A percentile compares a stretch with the other conserved stretches of the same genome.
phyloP scores from a whole-genome alignment of 495 filamentous ascomycete species.

The Penicillium macrosclerotiorum region DNA sequence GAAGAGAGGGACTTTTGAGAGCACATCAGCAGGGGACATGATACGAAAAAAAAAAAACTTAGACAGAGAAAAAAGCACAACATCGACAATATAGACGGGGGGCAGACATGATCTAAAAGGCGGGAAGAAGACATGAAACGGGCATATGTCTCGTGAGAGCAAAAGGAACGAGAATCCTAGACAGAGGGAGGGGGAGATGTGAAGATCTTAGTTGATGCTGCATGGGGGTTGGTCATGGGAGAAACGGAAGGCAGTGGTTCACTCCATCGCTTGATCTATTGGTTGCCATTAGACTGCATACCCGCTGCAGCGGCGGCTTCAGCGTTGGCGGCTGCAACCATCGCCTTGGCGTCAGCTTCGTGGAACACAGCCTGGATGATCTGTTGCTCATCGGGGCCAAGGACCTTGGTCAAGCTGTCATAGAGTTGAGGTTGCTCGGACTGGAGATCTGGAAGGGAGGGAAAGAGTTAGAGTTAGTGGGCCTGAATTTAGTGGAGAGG shows the following conservation, averaged over 20 bases:
- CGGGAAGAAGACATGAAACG: conserved; percentile 28
- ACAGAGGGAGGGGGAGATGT: no score
- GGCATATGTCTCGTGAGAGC: conserved; percentile 40
- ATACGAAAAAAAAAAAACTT: conserved; percentile 9
- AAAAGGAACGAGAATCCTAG: conserved; percentile 6
- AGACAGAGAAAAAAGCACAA: not conserved
- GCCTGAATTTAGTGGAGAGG: not conserved
- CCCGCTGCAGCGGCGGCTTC: conserved; percentile 37
- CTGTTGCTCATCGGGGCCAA: conserved; percentile 76
- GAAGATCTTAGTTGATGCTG: no score
- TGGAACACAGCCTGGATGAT: conserved; percentile 77
- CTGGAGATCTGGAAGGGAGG: conserved; percentile 65
- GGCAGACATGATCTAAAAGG: conserved; percentile 29
- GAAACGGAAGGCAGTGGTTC: no score
- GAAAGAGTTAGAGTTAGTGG: no score
- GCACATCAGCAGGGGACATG: conserved; percentile 28
- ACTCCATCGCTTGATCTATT: conserved; percentile 23
- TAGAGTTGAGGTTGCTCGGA: conserved; percentile 90
- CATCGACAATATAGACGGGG: conserved; percentile 20
- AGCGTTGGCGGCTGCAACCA: conserved; percentile 37
- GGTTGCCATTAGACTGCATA: conserved; percentile 38
- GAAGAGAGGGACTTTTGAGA: conserved; percentile 30
- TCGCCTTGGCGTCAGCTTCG: conserved; percentile 66
- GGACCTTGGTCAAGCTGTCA: conserved; percentile 69
- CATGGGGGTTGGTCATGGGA: no score